Evolutionary conservation across 495 filamentous ascomycete species (phyloP).

Genomic region (Aspergillus homomorphus): DNA sequence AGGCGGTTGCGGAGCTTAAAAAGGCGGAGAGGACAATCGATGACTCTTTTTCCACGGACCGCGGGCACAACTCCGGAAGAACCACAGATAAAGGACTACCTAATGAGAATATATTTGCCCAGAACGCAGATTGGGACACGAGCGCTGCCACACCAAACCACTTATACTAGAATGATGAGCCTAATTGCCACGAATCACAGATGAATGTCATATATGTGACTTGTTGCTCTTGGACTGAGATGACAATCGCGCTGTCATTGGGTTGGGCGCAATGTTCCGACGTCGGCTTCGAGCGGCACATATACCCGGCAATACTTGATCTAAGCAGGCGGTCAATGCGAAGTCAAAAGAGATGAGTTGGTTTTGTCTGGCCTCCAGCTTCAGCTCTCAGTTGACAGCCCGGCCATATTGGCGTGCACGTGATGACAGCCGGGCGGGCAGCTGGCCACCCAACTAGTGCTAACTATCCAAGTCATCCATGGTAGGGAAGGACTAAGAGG

Average conservation of each 20-base stretch:
- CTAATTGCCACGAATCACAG: not conserved
- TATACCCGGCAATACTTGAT: conserved; percentile 12
- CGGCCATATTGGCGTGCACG: conserved; percentile 8
- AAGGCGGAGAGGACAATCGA: conserved; percentile 7
- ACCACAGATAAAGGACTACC: conserved; percentile 6
- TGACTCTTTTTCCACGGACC: conserved; percentile 30
- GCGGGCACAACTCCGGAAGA: conserved; percentile 30
- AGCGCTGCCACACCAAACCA: not conserved
- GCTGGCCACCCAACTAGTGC: not conserved
- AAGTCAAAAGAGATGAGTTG: not conserved
- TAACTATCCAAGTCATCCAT: not conserved
- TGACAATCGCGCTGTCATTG: conserved; percentile 1
- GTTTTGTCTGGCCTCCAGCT: not conserved
- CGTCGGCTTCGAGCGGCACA: conserved; percentile 13
- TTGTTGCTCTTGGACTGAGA: not conserved
- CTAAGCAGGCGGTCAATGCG: conserved; percentile 13
- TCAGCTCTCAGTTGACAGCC: not conserved
- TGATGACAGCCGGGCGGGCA: conserved; percentile 11
- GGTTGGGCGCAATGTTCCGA: conserved; percentile 9
- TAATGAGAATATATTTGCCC: not conserved
- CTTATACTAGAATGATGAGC: too few relatives aligned
- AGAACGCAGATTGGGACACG: not conserved
- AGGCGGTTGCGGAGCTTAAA: conserved; percentile 24
- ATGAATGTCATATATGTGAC: not conserved
- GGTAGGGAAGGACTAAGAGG: not conserved